A percentile compares a stretch with the other conserved stretches of the same genome.
phyloP scores from a whole-genome alignment of 2,329 filamentous ascomycete genomes.

The Aphanoascus verrucosus region DNA sequence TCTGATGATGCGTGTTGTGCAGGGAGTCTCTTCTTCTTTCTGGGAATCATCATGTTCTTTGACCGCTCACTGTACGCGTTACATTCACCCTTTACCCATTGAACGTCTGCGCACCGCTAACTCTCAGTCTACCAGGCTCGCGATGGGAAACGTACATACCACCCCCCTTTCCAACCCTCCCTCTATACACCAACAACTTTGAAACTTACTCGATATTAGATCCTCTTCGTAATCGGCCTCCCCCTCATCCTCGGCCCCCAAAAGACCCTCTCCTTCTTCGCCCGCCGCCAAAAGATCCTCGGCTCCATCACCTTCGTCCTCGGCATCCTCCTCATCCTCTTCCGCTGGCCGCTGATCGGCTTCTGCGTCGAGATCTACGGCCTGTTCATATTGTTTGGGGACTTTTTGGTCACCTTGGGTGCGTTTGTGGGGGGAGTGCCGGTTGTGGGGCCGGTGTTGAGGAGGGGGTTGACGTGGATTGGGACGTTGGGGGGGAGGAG shows the following conservation, averaged over 20 bases:
- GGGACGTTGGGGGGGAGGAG: slow-evolving; percentile 61
- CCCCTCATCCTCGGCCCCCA: slow-evolving; percentile 88
- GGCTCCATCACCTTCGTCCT: slow-evolving; percentile 79
- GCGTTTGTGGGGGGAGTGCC: slow-evolving; percentile 77
- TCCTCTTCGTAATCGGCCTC: slow-evolving; percentile 93
- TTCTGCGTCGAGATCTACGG: slow-evolving; percentile 89
- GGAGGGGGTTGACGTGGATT: slow-evolving; percentile 57
- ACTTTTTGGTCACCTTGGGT: slow-evolving; percentile 87
- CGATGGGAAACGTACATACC: slow-evolving; percentile 80
- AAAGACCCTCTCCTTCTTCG: slow-evolving; percentile 91
- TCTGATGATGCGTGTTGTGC: slow-evolving; percentile 13
- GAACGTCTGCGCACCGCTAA: slow-evolving; percentile 8
- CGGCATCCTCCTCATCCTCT: slow-evolving; percentile 73
- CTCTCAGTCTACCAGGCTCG: slow-evolving; percentile 51
- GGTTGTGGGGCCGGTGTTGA: slow-evolving; percentile 77
- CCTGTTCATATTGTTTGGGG: slow-evolving; percentile 85
- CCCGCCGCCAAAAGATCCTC: slow-evolving; percentile 80
- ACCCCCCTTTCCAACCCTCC: slow-evolving; percentile 6
- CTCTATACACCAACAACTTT: not conserved
- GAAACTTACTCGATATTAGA: slow-evolving; percentile 42
- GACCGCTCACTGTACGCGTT: slow-evolving; percentile 87
- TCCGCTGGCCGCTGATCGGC: slow-evolving; percentile 83
- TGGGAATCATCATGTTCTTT: slow-evolving; percentile 93
- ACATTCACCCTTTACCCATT: slow-evolving; percentile 2
- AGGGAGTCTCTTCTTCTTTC: slow-evolving; percentile 92